A percentile compares a stretch with the other conserved stretches of the same genome.
Conservation (phyloP, 2,329 filamentous ascomycete species). For the Exophiala spinifera region DNA sequence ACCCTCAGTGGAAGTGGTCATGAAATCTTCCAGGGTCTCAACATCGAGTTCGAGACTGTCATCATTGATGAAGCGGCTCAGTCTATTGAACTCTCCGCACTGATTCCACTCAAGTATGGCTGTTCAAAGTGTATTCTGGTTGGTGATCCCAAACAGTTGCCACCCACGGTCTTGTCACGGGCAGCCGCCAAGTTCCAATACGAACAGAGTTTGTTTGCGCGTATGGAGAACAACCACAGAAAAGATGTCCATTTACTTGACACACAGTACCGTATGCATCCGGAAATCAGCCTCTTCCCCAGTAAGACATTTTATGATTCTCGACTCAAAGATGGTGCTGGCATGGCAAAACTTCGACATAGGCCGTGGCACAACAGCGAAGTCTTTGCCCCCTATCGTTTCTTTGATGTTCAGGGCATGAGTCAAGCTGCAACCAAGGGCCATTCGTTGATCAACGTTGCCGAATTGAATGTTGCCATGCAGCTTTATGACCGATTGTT, state of each 20-base stretch:
- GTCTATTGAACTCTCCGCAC: constrained; percentile 92
- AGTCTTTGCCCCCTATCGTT: constrained; percentile 86
- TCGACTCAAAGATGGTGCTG: constrained; percentile 74
- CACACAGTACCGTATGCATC: constrained; percentile 98
- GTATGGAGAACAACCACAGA: constrained; percentile 92
- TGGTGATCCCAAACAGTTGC: constrained; percentile 94
- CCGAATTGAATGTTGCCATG: constrained; percentile 82
- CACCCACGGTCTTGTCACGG: constrained; percentile 91
- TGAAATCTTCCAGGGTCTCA: constrained; percentile 92
- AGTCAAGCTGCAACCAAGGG: constrained; percentile 78
- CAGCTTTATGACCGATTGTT: constrained; percentile 77
- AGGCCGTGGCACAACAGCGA: constrained; percentile 82
- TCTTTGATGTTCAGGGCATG: constrained; percentile 91
- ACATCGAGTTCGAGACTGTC: constrained; percentile 96
- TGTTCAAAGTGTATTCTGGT: constrained; percentile 96
- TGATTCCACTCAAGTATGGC: constrained; percentile 96
- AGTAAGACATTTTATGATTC: constrained; percentile 91
- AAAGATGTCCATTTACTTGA: constrained; percentile 90
- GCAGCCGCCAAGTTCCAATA: constrained; percentile 91
- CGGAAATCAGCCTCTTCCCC: constrained; percentile 88
- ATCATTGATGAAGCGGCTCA: constrained; percentile 98
- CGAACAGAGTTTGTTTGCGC: constrained; percentile 95
- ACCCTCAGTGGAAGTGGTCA: constrained; percentile 94
- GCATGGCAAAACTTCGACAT: constrained; percentile 72
- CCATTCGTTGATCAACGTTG: constrained; percentile 84